These are phyloP conservation scores for Juncus effusus DNA, from an alignment of 176 grass and related monocot genomes.

Conservation along the genomic window DNA sequence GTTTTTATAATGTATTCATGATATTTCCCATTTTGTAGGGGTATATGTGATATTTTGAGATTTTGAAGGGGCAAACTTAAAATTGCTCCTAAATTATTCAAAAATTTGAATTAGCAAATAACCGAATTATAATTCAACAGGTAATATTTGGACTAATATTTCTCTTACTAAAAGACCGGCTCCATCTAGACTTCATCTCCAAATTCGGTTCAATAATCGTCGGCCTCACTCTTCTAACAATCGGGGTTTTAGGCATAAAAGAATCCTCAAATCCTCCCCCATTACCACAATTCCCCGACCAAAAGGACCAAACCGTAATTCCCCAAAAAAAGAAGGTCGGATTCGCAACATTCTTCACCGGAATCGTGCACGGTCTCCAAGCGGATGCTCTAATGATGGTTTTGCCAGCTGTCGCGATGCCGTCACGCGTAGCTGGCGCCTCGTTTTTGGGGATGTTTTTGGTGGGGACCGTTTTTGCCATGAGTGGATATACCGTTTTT, in stretches of 20 bases:
- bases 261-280: conserved; percentile 56
- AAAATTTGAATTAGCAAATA: too few species aligned
- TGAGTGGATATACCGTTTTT: conserved; percentile 94
- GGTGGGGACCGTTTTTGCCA: conserved; percentile 78
- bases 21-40: too few species aligned
- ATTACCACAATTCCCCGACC: conserved; percentile 44
- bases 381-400: conserved; percentile 89
- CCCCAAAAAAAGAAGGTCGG: conserved; percentile 79
- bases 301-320: conserved; percentile 17
- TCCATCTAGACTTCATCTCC: conserved; percentile 84
- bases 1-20: too few species aligned
- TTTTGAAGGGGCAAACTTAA: too few species aligned
- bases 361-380: conserved; percentile 82
- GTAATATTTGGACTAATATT: conserved; percentile 93
- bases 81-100: too few species aligned
- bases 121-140: conserved; percentile 22
- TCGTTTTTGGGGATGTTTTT: conserved; percentile 90
- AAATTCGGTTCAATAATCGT: conserved; percentile 88
- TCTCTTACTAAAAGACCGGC: conserved; percentile 78
- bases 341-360: conserved; percentile 84
- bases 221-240: conserved; percentile 84
- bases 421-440: conserved; percentile 75
- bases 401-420: conserved; percentile 75
- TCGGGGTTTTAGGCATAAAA: conserved; percentile 70
- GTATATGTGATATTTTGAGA: too few species aligned